Conservation (phyloP, 495 filamentous ascomycete genomes). For the Ascobolus immersus region DNA sequence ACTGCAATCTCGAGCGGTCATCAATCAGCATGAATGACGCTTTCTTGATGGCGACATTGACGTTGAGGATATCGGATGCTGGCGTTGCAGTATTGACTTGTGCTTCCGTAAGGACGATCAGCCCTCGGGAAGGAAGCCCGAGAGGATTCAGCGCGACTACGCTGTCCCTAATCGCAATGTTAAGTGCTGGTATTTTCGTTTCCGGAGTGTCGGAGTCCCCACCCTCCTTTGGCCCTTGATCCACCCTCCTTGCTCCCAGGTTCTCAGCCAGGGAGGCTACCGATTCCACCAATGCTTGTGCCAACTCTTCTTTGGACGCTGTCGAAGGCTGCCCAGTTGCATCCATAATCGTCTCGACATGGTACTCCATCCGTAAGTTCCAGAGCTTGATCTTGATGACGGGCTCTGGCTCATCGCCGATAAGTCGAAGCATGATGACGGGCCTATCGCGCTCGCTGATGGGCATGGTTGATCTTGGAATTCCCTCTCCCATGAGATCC, state of each 20-base stretch:
- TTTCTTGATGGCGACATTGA: constrained; percentile 42
- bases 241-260: constrained; percentile 3
- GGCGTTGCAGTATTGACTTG: constrained; percentile 37
- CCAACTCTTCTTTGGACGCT: constrained; percentile 48
- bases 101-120: constrained; percentile 54
- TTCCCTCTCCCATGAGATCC: constrained; percentile 35
- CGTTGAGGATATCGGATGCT: constrained; percentile 28
- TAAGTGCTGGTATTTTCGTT: not conserved
- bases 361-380: constrained; percentile 62
- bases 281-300: constrained; percentile 50
- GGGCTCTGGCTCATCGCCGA: constrained; percentile 84
- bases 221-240: constrained; percentile 16
- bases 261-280: constrained; percentile 50
- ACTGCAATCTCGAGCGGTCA: constrained; percentile 20
- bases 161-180: constrained; percentile 37
- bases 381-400: constrained; percentile 65
- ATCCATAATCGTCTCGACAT: constrained; percentile 53
- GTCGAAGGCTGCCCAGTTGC: constrained; percentile 42
- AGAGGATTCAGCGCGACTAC: constrained; percentile 69
- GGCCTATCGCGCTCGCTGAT: constrained; percentile 20
- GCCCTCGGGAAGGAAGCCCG: constrained; percentile 40
- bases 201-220: constrained; percentile 1
- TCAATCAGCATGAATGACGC: constrained; percentile 66
- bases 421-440: constrained; percentile 54
- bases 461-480: constrained; percentile 14